Base-by-base conservation (phyloP, 202 grass and related monocot species). In the Digitaria exilis region DNA sequence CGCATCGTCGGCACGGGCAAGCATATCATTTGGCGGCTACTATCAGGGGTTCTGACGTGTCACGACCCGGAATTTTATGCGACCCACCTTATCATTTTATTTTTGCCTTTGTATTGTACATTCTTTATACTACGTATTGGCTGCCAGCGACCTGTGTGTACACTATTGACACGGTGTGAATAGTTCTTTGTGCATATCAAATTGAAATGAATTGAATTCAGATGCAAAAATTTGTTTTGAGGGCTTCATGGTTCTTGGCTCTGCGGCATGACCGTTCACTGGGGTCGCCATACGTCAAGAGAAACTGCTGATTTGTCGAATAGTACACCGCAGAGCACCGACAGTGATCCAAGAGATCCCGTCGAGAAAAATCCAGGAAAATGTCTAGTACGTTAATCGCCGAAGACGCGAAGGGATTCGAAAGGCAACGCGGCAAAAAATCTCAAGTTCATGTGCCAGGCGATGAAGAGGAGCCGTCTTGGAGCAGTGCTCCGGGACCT, bases 1-100 rank as follows among this genome's bases (percentile, higher is more conserved):
- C 59, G 73, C 78, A 10, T 57, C 88, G 9, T 77, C 88, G 8
- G 51, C 71, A 62, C 85, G 82, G 75, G 76, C 85, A 32, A 82
- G 78, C 75, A 86, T 94, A 64, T 92, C 92, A 1, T 88, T 92
- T 64, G 89, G 87, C 35, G 92, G 87, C 10, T 77, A 86, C 85
- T 92, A 81, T 2, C 37, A 54, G 34, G 84, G 84, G 17, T 77
- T 87, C 48, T 89, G 84, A 91, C 42, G 6, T 14, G 73, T 71
- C 24, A 29, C n/a, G n/a, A n/a, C n/a, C n/a, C n/a, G 58, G n/a
- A 74, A 68, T 41, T 42, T 37, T n/a, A 24, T 10, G 46, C 26
- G n/a, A n/a, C n/a, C n/a, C n/a, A n/a, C n/a, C n/a, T n/a, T n/a
- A n/a, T n/a, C n/a, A n/a, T n/a, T n/a, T n/a, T n/a, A n/a, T n/a